Evolutionary conservation across 2,329 filamentous ascomycete genomes (phyloP), one percentile per base, ranked within the genome.

Genomic region (Aspergillus hiratsukae): DNA sequence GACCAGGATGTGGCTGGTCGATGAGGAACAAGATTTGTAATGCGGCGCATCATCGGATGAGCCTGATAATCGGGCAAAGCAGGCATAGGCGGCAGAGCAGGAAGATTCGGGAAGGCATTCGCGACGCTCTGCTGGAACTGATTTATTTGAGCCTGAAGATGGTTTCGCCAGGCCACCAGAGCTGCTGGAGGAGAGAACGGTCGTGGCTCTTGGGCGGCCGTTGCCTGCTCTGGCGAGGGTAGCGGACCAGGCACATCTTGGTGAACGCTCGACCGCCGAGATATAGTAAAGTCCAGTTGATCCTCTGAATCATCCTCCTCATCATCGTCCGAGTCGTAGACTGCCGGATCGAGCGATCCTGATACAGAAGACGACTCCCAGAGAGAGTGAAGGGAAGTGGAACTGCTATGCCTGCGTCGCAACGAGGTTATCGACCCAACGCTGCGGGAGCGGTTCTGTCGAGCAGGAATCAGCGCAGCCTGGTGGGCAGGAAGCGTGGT

Each of bases 101-200:
- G 75, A 17, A 87, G 73, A 57, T 87, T 87, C 51, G 87, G 87
- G 64, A 90, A 78, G 48, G 86, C 82, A 70, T 86, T 77, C 37
- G 83, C 80, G 77, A 90, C 81, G 48, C 81, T 84, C 68, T 90
- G 86, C 67, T 91, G 90, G 65, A 92, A 81, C 57, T 91, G 86
- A 55, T 92, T 87, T 49, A 92, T 80, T 66, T 91, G 89, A 19
- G 86, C 81, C 27, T 86, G 81, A 21, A 93, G 74, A 56, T 92
- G 88, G 54, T 91, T 88, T 65, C 87, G 85, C 75, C 90, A 83
- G 14, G 87, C 88, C 50, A 85, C 80, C 66, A 90, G 83, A 49
- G 87, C 83, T 4, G 82, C 79, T 2, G 86, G 83, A 1, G 85
- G 83, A 19, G 80, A 79, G 41, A 80, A 75, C 1, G 65, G 68